Evolutionary conservation across 371 early-diverging fungal species (phyloP), one percentile per base, ranked within the genome.

Genomic region (Rhizomucor pusillus): DNA sequence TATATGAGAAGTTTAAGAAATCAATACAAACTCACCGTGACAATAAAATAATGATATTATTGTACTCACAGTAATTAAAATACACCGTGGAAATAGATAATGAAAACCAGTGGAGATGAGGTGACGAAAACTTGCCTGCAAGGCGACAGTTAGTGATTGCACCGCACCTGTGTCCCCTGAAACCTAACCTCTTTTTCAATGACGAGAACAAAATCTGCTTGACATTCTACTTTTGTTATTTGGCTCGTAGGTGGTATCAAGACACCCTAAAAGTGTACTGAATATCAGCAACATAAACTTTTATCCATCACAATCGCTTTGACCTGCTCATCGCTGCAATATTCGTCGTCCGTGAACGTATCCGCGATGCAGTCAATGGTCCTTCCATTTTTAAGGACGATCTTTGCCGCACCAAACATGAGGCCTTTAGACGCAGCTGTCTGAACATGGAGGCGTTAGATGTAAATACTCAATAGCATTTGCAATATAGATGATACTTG

Each of bases 101-200:
- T 51, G 55, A 36, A 67, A 71, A 0, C 67, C 65, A 35, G 57
- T 45, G 0, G 77, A 71, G 1, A 73, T 61, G 1, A 77, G 41
- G 52, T 73, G 64, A 4, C 74, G 65, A 53, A 77, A 77, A 12
- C 70, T 73, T 37, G 77, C 72, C 29, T 29, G 29, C 75, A 71
- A 65, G 3, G n/a, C n/a, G 0, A 1, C 10, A 4, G 24, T 6
- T 20, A 53, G 18, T 46, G 14, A 52, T 13, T 6, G 19, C 19
- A 6, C 20, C 11, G 22, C n/a, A 12, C 13, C 9, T 19, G 7
- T 18, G 23, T n/a, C n/a, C n/a, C n/a, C n/a, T n/a, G n/a, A n/a
- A n/a, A n/a, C n/a, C n/a, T n/a, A 58, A 67, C 76, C 51, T 78
- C 79, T 58, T 78, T 78, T 50, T 78, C 79, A 22, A 78, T 54